These are phyloP conservation scores for Plantago coronopus DNA, from an alignment of 305 asterid genomes.

Conservation along the genomic window DNA sequence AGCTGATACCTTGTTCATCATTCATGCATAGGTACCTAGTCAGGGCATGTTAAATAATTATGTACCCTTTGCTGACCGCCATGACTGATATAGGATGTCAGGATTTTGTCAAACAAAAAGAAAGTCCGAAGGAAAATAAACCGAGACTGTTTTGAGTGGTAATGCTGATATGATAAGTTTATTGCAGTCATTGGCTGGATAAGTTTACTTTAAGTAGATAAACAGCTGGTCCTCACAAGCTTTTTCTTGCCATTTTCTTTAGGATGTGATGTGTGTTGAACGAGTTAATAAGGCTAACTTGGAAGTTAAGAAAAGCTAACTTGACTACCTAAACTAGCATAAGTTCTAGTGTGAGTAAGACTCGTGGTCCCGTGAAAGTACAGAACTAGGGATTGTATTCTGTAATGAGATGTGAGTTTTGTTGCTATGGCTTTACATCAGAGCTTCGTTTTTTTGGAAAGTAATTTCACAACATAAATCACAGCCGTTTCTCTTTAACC, in stretches of 20 bases:
- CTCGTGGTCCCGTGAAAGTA: accelerated
- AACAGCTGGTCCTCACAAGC: too few relatives aligned
- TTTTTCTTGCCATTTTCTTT: not conserved
- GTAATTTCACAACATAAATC: not conserved
- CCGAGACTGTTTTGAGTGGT: not conserved
- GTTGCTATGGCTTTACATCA: constrained; percentile 1
- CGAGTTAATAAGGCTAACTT: too few relatives aligned
- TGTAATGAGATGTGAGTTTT: not conserved
- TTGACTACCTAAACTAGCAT: too few relatives aligned
- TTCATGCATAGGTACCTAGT: not conserved
- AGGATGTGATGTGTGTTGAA: not conserved
- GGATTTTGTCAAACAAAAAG: not conserved
- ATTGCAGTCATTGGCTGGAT: too few relatives aligned
- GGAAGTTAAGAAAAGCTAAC: too few relatives aligned
- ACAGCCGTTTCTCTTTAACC: not conserved
- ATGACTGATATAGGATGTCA: constrained; percentile 3
- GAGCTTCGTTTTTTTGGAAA: constrained; percentile 12
- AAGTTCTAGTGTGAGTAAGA: not conserved
- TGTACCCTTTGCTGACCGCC: constrained; percentile 2
- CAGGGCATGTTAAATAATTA: constrained; percentile 1
- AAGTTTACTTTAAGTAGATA: too few relatives aligned
- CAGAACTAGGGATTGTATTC: not conserved
- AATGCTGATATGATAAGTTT: not conserved
- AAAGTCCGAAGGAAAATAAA: constrained; percentile 8
- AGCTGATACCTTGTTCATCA: not conserved